Evolutionary conservation across 2,329 filamentous ascomycete species (phyloP).

Genomic region (Bipolaris bicolor): DNA sequence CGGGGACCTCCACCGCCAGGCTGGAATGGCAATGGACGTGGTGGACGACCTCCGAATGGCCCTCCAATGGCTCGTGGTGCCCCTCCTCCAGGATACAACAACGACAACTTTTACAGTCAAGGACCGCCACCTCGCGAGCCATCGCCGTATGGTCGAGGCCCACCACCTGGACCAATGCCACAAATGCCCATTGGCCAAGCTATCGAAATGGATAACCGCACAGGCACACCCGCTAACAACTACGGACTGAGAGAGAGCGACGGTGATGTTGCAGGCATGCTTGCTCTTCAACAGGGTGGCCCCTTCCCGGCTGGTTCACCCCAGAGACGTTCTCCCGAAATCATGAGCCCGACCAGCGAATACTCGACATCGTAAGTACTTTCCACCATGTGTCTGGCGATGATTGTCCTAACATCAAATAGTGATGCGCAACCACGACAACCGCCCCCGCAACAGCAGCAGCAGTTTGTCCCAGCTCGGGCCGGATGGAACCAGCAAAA

Average conservation of each 20-base stretch:
- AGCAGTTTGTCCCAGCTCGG: slow-evolving; percentile 56
- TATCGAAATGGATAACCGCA: slow-evolving; percentile 78
- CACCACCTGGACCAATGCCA: slow-evolving; percentile 55
- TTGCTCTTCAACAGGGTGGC: slow-evolving; percentile 67
- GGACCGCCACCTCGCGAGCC: slow-evolving; percentile 48
- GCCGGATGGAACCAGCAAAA: slow-evolving; percentile 49
- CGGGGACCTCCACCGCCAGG: slow-evolving; percentile 50
- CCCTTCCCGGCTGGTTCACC: slow-evolving; percentile 38
- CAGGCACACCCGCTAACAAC: slow-evolving; percentile 37
- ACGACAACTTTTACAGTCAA: slow-evolving; percentile 45
- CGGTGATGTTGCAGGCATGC: slow-evolving; percentile 74
- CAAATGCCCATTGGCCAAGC: slow-evolving; percentile 62
- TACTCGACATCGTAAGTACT: slow-evolving; percentile 76
- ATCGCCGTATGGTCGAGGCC: slow-evolving; percentile 59
- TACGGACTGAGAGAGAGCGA: slow-evolving; percentile 66
- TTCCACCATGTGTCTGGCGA: too few relatives aligned
- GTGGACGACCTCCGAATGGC: slow-evolving; percentile 43
- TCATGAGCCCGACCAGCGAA: slow-evolving; percentile 66
- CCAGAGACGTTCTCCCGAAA: slow-evolving; percentile 32
- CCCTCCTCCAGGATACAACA: slow-evolving; percentile 53
- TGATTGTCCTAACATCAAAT: slow-evolving; percentile 11
- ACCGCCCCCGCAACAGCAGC: slow-evolving; percentile 22
- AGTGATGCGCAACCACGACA: slow-evolving; percentile 21
- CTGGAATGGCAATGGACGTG: slow-evolving; percentile 48
- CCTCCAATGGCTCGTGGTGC: slow-evolving; percentile 49